Percentiles rank a stretch among this genome's conserved stretches.
These are phyloP conservation scores for Phaeomoniella chlamydospora DNA, from an alignment of 2,329 filamentous ascomycete species.

Conservation along the genomic window DNA sequence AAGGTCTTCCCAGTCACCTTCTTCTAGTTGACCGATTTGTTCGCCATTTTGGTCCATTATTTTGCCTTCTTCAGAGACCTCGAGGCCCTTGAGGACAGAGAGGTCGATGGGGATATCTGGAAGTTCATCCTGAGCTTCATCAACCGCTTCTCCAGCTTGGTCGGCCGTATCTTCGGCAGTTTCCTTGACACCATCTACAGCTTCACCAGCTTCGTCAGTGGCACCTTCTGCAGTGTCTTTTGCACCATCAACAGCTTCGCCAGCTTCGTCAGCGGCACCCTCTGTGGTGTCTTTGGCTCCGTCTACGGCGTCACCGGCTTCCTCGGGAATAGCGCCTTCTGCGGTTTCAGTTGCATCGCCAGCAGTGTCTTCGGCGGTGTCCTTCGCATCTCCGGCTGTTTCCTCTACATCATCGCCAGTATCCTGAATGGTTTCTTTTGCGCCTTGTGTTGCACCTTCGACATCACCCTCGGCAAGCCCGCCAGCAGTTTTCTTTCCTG, in stretches of 20 bases:
- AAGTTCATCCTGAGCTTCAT: constrained; percentile 5
- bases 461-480: constrained; percentile 9
- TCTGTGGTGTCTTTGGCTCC: constrained; percentile 17
- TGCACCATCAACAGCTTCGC: constrained; percentile 23
- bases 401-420: constrained; percentile 14
- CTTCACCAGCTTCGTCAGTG: constrained; percentile 23
- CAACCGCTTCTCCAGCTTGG: constrained; percentile 2
- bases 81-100: constrained; percentile 22
- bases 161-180: constrained; percentile 3
- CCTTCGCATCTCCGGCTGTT: constrained; percentile 12
- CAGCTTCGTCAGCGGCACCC: constrained; percentile 15
- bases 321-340: constrained; percentile 5
- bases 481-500: constrained; percentile 4
- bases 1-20: constrained; percentile 25
- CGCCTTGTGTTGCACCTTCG: constrained; percentile 7
- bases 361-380: constrained; percentile 12
- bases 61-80: constrained; percentile 20
- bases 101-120: constrained; percentile 13
- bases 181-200: constrained; percentile 9
- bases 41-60: constrained; percentile 20
- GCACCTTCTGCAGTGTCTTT: constrained; percentile 25
- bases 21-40: constrained; percentile 21
- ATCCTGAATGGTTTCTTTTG: constrained; percentile 7
- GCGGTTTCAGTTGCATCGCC: constrained; percentile 8
- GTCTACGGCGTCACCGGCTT: constrained; percentile 9